These are phyloP conservation scores for Thalassiosira exigua DNA, from an alignment of 352 stramenopile species.

Conservation along the genomic window DNA sequence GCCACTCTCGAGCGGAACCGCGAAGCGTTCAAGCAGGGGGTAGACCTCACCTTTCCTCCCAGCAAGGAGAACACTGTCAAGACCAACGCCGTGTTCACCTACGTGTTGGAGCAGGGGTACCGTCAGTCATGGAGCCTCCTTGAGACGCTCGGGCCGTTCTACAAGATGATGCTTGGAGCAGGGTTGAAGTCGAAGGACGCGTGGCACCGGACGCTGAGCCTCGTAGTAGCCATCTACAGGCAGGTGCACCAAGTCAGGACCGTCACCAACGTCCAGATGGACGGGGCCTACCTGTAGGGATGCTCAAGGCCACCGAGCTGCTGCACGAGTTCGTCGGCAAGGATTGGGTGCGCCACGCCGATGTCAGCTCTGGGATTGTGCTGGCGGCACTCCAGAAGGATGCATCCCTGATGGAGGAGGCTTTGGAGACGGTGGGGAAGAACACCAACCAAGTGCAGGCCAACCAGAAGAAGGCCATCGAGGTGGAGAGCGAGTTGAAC, in stretches of 20 bases:
- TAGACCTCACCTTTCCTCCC: conserved; percentile 2
- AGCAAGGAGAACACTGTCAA: conserved; percentile 1
- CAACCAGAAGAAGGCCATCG: neutral
- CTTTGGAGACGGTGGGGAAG: neutral
- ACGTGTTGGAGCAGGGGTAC: conserved; percentile 4
- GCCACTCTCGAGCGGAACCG: neutral
- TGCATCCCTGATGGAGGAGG: neutral
- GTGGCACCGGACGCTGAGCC: too few species aligned
- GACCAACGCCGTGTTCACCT: conserved; percentile 3
- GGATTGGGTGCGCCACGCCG: conserved; percentile 6
- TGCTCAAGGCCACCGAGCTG: conserved; percentile 9
- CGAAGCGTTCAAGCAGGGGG: neutral
- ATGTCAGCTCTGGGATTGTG: neutral
- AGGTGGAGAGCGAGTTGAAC: neutral
- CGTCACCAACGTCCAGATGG: too few species aligned
- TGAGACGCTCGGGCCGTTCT: neutral
- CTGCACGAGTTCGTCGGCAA: neutral
- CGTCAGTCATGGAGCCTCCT: neutral
- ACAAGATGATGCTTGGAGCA: neutral
- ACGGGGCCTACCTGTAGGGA: conserved; percentile 11
- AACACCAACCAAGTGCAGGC: neutral
- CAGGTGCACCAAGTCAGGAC: too few species aligned
- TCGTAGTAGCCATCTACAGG: too few species aligned
- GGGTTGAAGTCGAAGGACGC: neutral
- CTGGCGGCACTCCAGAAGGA: conserved; percentile 3